These are phyloP conservation scores for Haplographium delicatum DNA, from an alignment of 495 filamentous ascomycete species.

Conservation along the genomic window DNA sequence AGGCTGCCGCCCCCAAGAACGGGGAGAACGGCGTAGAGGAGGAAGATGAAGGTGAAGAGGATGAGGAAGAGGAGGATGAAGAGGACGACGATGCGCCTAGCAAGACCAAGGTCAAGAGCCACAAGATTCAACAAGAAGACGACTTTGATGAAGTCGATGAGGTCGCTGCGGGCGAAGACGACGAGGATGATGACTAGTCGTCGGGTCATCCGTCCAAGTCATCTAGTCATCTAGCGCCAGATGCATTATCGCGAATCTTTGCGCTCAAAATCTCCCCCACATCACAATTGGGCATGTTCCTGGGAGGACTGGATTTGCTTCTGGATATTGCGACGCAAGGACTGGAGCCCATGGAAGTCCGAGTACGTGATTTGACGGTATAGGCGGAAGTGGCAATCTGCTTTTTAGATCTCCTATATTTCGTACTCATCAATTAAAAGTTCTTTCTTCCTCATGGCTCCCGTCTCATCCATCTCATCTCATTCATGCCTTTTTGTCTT, in stretches of 20 bases:
- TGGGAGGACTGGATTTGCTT: not conserved
- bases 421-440: not conserved
- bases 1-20: slow-evolving; percentile 3
- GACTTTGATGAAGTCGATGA: slow-evolving; percentile 9
- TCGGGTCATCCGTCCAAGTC: too few species aligned
- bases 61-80: slow-evolving; percentile 22
- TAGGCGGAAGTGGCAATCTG: not conserved
- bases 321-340: not conserved
- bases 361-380: not conserved
- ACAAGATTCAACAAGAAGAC: slow-evolving; percentile 2
- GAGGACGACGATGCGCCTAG: slow-evolving; percentile 17
- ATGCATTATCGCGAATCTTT: not conserved
- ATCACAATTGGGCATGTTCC: not conserved
- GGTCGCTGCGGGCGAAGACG: slow-evolving; percentile 7
- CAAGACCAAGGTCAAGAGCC: slow-evolving; percentile 13
- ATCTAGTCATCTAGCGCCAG: not conserved
- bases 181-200: slow-evolving; percentile 10
- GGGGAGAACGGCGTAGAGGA: slow-evolving; percentile 14
- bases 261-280: too few species aligned
- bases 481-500: not conserved
- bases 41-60: slow-evolving; percentile 10
- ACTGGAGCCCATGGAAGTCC: not conserved
- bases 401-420: slow-evolving; percentile 8
- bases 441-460: not conserved
- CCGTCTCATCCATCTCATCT: not conserved